phyloP scores from a whole-genome alignment of 768 basidiomycete genomes.

The Crassisporium funariophilum region DNA sequence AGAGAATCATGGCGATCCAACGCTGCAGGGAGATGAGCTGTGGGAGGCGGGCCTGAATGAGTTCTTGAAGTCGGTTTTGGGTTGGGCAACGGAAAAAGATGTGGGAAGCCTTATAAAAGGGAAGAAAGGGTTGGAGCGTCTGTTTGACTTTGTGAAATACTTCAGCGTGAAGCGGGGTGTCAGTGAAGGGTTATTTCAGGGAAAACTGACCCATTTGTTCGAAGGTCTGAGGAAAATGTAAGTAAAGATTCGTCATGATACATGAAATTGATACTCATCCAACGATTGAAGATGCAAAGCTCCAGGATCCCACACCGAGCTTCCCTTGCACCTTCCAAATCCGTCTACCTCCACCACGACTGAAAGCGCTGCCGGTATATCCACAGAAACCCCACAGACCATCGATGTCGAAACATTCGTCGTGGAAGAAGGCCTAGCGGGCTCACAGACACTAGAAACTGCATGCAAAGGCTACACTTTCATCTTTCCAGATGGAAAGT shows the following conservation, averaged over 20 bases:
- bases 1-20: slow-evolving; percentile 3
- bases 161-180: slow-evolving; percentile 15
- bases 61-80: slow-evolving; percentile 17
- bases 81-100: slow-evolving; percentile 22
- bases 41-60: slow-evolving; percentile 27
- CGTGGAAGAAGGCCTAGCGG: background rate
- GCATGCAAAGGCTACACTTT: slow-evolving; percentile 12
- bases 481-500: slow-evolving; percentile 20
- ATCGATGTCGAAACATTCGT: background rate
- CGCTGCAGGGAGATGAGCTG: slow-evolving; percentile 16
- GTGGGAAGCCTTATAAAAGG: slow-evolving; percentile 16
- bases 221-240: slow-evolving; percentile 10
- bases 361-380: background rate
- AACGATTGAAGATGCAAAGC: background rate
- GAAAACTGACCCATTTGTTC: slow-evolving; percentile 23
- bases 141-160: slow-evolving; percentile 12
- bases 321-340: background rate
- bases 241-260: background rate
- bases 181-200: slow-evolving; percentile 24
- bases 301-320: background rate
- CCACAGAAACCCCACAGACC: background rate
- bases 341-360: background rate
- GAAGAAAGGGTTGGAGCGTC: slow-evolving; percentile 22
- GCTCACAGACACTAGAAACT: background rate
- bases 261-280: background rate